phyloP scores from a whole-genome alignment of 441 rosid species.

The Eruca vesicaria region DNA sequence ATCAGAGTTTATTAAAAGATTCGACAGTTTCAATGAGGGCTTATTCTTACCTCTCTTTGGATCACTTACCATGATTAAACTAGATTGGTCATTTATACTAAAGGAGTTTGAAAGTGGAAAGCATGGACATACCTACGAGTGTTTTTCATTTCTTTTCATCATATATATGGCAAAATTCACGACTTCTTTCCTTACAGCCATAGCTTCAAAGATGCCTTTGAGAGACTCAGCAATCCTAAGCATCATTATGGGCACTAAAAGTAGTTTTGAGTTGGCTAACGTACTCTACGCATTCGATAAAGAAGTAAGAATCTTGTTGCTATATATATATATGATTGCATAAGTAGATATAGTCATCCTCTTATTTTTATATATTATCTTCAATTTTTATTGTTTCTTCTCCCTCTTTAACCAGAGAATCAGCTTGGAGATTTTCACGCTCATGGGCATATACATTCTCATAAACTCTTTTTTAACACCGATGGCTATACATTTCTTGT shows the following conservation, averaged over 20 bases:
- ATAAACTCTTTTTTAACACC: slow-evolving; percentile 34
- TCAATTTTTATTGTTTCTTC: background rate
- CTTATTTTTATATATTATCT: background rate
- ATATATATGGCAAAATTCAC: slow-evolving; percentile 14
- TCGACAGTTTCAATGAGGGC: slow-evolving; percentile 25
- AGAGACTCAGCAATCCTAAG: slow-evolving; percentile 39
- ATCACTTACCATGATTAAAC: slow-evolving; percentile 20
- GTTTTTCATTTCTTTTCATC: background rate
- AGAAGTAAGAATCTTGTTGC: slow-evolving; percentile 21
- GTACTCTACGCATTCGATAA: slow-evolving; percentile 4
- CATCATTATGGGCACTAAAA: slow-evolving; percentile 38
- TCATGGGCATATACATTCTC: slow-evolving; percentile 14
- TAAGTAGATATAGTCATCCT: background rate
- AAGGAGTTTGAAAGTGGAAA: background rate
- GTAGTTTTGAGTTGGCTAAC: slow-evolving; percentile 38
- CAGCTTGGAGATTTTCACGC: slow-evolving; percentile 5
- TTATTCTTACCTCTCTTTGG: slow-evolving; percentile 27
- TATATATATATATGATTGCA: background rate
- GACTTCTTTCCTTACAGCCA: slow-evolving; percentile 15
- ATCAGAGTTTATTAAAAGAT: slow-evolving; percentile 39
- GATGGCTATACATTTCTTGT: slow-evolving; percentile 37
- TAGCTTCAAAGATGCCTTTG: slow-evolving; percentile 36
- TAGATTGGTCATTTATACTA: background rate
- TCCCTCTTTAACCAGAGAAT: slow-evolving; percentile 18
- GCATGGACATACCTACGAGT: slow-evolving; percentile 10